These are phyloP conservation scores for Aspergillus felis DNA, from an alignment of 2,329 filamentous ascomycete species.

Conservation along the genomic window DNA sequence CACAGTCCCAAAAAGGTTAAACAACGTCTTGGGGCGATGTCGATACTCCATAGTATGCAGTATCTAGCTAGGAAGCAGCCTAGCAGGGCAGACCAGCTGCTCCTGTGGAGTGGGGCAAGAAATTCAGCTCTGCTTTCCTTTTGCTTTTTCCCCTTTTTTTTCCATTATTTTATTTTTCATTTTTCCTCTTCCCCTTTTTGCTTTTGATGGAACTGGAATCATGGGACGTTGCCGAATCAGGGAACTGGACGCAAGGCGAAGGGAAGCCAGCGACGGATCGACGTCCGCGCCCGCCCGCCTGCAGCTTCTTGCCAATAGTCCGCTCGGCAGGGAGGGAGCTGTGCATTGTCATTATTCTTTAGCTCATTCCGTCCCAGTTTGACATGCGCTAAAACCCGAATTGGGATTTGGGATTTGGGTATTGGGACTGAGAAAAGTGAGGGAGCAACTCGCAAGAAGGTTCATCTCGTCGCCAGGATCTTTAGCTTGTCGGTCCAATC, in stretches of 20 bases:
- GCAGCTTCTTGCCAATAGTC: conserved; percentile 37
- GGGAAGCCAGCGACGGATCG: conserved; percentile 31
- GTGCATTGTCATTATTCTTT: conserved; percentile 2
- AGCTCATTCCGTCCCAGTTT: conserved; percentile 24
- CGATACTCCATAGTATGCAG: background rate
- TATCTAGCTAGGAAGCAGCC: background rate
- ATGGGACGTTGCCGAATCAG: conserved; percentile 23
- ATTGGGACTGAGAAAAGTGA: background rate
- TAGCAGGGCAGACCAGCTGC: background rate
- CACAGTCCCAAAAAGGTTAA: conserved; percentile 18
- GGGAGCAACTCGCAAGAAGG: background rate
- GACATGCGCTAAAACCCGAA: conserved; percentile 19
- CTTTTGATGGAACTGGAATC: background rate
- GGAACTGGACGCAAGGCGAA: conserved; percentile 27
- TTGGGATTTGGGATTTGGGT: background rate
- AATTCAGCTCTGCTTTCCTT: conserved; percentile 1
- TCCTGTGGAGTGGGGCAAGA: conserved; percentile 1
- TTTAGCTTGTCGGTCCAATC: conserved; percentile 12
- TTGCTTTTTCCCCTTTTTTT: background rate
- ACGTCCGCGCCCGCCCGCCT: conserved; percentile 29
- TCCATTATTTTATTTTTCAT: background rate
- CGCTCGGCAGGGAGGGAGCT: conserved; percentile 24
- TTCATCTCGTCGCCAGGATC: conserved; percentile 9
- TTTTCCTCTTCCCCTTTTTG: background rate
- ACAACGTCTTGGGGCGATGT: conserved; percentile 5